Percentiles rank a stretch among this genome's conserved stretches.
These are phyloP conservation scores for Mycena metata DNA, from an alignment of 768 basidiomycete species.

Conservation along the genomic window DNA sequence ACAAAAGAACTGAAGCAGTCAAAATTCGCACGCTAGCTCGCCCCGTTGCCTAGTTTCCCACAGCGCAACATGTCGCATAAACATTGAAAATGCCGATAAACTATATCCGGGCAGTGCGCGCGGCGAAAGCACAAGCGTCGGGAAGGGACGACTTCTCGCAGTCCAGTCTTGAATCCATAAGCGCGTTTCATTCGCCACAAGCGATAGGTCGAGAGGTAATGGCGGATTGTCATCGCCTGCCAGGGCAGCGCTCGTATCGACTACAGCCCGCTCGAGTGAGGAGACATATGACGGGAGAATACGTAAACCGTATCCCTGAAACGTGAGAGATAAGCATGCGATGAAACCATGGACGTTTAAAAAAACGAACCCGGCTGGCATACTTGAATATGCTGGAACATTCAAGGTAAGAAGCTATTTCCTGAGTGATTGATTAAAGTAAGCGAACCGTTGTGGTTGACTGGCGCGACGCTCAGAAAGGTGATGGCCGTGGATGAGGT, in stretches of 20 bases:
- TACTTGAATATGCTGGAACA: slow-evolving; percentile 24
- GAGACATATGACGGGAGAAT: slow-evolving; percentile 20
- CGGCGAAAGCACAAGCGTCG: not conserved
- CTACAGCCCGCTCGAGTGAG: not conserved
- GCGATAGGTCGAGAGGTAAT: not conserved
- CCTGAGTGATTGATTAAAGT: no score
- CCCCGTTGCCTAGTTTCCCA: slow-evolving; percentile 2
- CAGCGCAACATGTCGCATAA: slow-evolving; percentile 17
- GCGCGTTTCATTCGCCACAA: not conserved
- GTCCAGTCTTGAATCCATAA: not conserved
- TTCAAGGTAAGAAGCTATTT: no score
- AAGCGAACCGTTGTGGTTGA: slow-evolving; percentile 9
- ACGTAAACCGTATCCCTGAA: slow-evolving; percentile 11
- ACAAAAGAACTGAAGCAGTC: not conserved
- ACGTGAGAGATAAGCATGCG: not conserved
- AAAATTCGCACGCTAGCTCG: not conserved
- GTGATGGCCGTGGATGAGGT: slow-evolving; percentile 28
- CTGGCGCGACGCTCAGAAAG: slow-evolving; percentile 23
- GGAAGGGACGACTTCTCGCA: not conserved
- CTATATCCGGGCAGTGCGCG: not conserved
- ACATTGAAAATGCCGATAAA: slow-evolving; percentile 7
- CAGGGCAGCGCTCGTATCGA: no score
- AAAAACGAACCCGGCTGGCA: slow-evolving; percentile 17
- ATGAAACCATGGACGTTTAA: not conserved
- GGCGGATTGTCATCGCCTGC: not conserved